A percentile compares a stretch with the other conserved stretches of the same genome.
phyloP scores from a whole-genome alignment of 2,329 filamentous ascomycete genomes.

The Diaporthe velutina region DNA sequence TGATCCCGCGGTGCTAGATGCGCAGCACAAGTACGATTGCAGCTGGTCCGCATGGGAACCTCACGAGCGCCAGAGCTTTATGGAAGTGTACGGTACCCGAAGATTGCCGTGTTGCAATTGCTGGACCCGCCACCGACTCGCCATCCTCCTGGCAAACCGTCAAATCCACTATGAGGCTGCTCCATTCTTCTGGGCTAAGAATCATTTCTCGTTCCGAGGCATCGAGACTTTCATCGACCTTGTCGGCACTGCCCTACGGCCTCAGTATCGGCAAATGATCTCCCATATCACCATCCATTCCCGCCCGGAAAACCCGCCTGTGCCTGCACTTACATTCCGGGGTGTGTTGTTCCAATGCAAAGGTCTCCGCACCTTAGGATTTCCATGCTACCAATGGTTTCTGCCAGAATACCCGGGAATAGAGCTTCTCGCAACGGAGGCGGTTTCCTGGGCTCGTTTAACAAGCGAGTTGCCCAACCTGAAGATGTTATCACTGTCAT shows the following conservation, averaged over 20 bases:
- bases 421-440: fast-evolving
- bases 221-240: not conserved
- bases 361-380: not conserved
- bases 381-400: not conserved
- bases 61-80: fast-evolving
- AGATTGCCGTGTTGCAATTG: not conserved
- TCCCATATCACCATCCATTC: not conserved
- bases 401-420: fast-evolving
- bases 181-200: not conserved
- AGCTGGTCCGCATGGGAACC: not conserved
- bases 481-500: not conserved
- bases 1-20: not conserved
- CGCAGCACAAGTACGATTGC: not conserved
- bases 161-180: not conserved
- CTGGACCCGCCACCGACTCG: not conserved
- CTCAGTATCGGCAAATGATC: not conserved
- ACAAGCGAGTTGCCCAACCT: not conserved
- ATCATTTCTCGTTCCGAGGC: not conserved
- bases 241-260: not conserved
- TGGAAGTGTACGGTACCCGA: fast-evolving
- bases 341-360: not conserved
- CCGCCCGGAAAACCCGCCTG: too few species aligned
- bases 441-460: not conserved
- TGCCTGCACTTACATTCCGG: too few species aligned
- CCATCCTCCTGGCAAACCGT: not conserved